Conservation (phyloP, 164 flowering plant genomes). For the Kingdonia uniflora region DNA sequence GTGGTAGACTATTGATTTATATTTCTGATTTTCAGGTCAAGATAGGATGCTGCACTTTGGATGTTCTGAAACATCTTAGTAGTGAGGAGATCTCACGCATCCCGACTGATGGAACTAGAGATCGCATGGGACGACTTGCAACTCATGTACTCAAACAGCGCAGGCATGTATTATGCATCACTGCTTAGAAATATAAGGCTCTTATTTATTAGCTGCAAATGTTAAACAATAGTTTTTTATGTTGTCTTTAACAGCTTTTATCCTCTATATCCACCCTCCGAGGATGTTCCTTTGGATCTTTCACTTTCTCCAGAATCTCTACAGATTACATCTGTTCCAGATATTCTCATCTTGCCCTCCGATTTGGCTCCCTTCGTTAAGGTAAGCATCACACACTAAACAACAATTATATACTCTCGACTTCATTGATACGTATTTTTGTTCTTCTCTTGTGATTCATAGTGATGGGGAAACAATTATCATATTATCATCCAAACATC, state of each 20-base stretch:
- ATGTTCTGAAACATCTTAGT: conserved; percentile 80
- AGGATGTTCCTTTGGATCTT: conserved; percentile 72
- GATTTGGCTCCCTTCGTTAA: conserved; percentile 81
- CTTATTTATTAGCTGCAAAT: neutral
- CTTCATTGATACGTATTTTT: too few relatives aligned
- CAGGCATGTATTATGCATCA: conserved; percentile 35
- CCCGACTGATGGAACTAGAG: conserved; percentile 49
- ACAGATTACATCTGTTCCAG: conserved; percentile 50
- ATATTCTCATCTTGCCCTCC: conserved; percentile 78
- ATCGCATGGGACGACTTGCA: conserved; percentile 71
- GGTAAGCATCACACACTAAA: conserved; percentile 27
- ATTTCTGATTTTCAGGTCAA: conserved; percentile 44
- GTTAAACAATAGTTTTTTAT: neutral
- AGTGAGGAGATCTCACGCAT: conserved; percentile 75
- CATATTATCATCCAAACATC: too few relatives aligned
- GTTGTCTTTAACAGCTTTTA: conserved; percentile 76
- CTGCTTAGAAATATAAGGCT: neutral
- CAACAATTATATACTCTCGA: too few relatives aligned
- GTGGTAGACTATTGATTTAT: neutral
- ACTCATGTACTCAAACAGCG: conserved; percentile 70
- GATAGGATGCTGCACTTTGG: conserved; percentile 76
- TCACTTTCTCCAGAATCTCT: conserved; percentile 83
- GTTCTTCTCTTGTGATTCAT: too few relatives aligned
- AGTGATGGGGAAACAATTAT: too few relatives aligned
- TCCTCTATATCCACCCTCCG: conserved; percentile 89